Evolutionary conservation across 208 protist species (phyloP).

Genomic region (Acanthamoeba royreba): DNA sequence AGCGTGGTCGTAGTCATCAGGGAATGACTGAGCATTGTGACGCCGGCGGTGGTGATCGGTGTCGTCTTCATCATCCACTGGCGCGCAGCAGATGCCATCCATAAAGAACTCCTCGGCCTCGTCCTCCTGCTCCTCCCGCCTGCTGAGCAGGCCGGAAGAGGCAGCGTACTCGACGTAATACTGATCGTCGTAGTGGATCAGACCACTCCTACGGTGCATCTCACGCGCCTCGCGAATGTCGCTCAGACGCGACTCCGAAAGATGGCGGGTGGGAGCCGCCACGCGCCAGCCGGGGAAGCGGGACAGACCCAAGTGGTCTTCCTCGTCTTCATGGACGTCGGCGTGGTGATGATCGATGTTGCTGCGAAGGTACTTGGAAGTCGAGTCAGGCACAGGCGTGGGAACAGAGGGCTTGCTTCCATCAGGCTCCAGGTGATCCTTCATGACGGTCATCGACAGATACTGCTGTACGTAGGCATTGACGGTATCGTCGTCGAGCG

Average conservation of each 20-base stretch:
- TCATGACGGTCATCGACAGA: not conserved
- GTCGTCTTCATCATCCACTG: not conserved
- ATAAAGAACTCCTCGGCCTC: not conserved
- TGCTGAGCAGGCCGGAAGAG: not conserved
- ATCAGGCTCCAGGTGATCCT: not conserved
- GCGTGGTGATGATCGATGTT: not conserved
- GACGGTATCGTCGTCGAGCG: not conserved
- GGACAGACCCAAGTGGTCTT: not conserved
- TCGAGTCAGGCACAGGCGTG: not conserved
- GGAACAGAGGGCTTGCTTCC: not conserved
- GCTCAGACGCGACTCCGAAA: not conserved
- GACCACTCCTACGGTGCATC: not conserved
- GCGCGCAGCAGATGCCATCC: not conserved
- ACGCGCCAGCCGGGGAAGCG: slow-evolving; percentile 10
- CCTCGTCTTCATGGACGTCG: not conserved
- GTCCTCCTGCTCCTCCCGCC: not conserved
- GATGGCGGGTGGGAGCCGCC: not conserved
- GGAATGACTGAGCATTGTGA: not conserved
- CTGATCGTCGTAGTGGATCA: not conserved
- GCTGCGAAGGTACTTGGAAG: not conserved
- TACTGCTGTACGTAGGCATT: not conserved
- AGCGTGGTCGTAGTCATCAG: not conserved
- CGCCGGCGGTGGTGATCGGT: not conserved
- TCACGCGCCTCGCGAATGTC: not conserved
- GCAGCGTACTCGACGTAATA: not conserved